Conservation (phyloP, 495 filamentous ascomycete genomes). For the Neurospora sp. region DNA sequence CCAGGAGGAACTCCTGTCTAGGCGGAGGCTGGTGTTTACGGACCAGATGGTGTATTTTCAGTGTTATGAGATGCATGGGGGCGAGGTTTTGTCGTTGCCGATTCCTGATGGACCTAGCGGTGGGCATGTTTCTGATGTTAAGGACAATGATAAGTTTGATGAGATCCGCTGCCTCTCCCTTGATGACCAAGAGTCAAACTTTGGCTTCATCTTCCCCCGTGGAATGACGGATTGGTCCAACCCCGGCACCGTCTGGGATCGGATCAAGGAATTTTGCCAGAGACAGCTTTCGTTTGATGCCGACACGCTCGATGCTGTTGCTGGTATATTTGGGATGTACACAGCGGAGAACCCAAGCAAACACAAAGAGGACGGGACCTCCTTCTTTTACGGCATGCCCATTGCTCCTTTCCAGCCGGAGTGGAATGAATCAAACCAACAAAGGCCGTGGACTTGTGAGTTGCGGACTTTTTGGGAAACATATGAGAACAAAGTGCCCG, state of each 20-base stretch:
- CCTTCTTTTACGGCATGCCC: not conserved
- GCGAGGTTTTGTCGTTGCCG: slow-evolving; percentile 7
- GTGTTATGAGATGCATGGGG: slow-evolving; percentile 18
- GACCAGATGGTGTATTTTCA: slow-evolving; percentile 27
- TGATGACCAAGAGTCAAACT: not conserved
- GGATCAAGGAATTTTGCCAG: not conserved
- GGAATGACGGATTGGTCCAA: not conserved
- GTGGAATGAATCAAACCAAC: not conserved
- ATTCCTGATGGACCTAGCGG: not conserved
- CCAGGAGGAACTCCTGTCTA: slow-evolving; percentile 28
- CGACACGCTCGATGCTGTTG: slow-evolving; percentile 3
- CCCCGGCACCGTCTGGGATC: not conserved
- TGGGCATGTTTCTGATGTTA: not conserved
- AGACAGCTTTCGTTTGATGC: not conserved
- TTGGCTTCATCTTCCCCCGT: not conserved
- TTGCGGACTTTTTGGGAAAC: not conserved
- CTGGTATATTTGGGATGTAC: not conserved
- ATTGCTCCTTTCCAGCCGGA: not conserved
- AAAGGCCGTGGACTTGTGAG: not conserved
- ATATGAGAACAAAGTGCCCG: not conserved
- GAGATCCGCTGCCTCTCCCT: not conserved
- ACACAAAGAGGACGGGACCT: not conserved
- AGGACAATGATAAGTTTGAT: not conserved
- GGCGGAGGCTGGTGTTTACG: slow-evolving; percentile 14
- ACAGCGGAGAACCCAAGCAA: not conserved